Evolutionary conservation across 148 eudicot species (phyloP).

Genomic region (Rhododendron ferrugineum): DNA sequence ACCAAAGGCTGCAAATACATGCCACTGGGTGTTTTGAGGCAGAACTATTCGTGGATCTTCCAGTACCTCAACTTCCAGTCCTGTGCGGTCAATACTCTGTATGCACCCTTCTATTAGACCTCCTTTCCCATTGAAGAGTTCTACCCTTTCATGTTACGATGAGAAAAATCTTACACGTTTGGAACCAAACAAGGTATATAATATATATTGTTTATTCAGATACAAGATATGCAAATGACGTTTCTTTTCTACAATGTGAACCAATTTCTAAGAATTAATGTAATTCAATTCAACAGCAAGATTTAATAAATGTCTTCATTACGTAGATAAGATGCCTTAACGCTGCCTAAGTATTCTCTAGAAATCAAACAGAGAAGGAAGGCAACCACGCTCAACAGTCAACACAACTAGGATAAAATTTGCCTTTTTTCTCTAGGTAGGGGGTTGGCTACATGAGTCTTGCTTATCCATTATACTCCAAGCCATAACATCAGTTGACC

Average conservation of each 20-base stretch:
- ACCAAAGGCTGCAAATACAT: constrained; percentile 93
- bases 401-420: not conserved
- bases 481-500: not conserved
- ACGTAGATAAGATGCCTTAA: not conserved
- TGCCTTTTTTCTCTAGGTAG: not conserved
- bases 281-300: not conserved
- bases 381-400: not conserved
- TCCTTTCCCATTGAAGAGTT: constrained; percentile 94
- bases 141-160: constrained; percentile 67
- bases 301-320: not conserved
- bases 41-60: constrained; percentile 51
- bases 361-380: not conserved
- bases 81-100: constrained; percentile 68
- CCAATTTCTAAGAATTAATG: not conserved
- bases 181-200: not conserved
- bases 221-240: not conserved
- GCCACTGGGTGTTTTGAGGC: constrained; percentile 65
- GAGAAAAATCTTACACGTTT: not conserved
- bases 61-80: constrained; percentile 63
- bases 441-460: not conserved
- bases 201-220: not conserved
- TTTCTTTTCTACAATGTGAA: not conserved
- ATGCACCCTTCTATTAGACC: constrained; percentile 73
- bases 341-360: not conserved
- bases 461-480: not conserved